phyloP scores from a whole-genome alignment of 768 basidiomycete genomes.

The Lactifluus echinatus region DNA sequence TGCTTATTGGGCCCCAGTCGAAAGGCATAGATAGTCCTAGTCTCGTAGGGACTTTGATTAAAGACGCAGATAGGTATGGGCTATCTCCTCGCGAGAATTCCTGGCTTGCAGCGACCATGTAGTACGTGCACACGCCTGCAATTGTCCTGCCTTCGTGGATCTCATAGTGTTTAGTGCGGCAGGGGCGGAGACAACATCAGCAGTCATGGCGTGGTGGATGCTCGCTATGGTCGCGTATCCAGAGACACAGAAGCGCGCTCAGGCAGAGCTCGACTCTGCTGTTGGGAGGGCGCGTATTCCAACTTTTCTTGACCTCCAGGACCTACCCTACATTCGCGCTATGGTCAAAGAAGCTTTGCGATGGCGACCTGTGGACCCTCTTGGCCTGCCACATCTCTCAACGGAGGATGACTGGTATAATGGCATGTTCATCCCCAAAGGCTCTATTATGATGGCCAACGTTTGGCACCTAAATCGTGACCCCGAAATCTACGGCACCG shows the following conservation, averaged over 20 bases:
- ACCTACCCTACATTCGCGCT: conserved; percentile 8
- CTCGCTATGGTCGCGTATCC: conserved; percentile 12
- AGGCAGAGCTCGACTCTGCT: conserved; percentile 12
- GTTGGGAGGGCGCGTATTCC: conserved; percentile 1
- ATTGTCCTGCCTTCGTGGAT: not conserved
- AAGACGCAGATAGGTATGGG: conserved; percentile 9
- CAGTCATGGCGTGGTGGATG: conserved; percentile 9
- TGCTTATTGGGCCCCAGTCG: not conserved
- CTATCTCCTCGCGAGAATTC: conserved; percentile 2
- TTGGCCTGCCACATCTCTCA: conserved; percentile 12
- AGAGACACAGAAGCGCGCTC: conserved; percentile 5
- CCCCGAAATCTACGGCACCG: conserved; percentile 5
- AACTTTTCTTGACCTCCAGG: not conserved
- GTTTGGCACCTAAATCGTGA: conserved; percentile 14
- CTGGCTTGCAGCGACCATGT: conserved; percentile 8
- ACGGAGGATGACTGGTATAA: conserved; percentile 15
- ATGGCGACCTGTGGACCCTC: conserved; percentile 11
- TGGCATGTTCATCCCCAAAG: conserved; percentile 15
- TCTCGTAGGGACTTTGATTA: conserved; percentile 4
- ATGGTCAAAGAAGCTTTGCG: conserved; percentile 17
- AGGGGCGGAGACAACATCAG: conserved; percentile 3
- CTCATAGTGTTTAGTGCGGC: not conserved
- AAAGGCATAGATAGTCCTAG: conserved; percentile 14
- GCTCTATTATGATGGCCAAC: conserved; percentile 1
- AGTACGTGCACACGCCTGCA: not conserved